These are phyloP conservation scores for Carex arenaria DNA, from an alignment of 202 grass and related monocot species.

Conservation along the genomic window DNA sequence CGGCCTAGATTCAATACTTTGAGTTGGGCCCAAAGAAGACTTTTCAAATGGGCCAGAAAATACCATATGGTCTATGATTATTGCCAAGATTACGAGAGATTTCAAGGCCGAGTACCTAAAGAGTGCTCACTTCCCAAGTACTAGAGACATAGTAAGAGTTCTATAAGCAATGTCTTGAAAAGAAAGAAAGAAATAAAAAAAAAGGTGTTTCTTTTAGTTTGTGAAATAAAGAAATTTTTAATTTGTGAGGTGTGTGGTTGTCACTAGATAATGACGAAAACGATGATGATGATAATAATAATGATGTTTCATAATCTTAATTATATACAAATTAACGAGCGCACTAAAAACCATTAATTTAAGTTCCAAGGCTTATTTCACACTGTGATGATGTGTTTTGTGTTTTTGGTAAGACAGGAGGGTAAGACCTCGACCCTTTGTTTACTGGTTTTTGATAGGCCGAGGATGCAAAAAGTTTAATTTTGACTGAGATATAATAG, in stretches of 20 bases:
- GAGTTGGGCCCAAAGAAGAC: slow-evolving; percentile 31
- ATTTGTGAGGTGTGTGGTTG: neutral
- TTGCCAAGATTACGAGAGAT: slow-evolving; percentile 2
- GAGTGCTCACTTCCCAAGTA: neutral
- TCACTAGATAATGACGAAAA: neutral
- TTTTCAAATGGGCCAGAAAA: slow-evolving; percentile 32
- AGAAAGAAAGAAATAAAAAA: neutral
- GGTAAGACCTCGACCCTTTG: too few relatives aligned
- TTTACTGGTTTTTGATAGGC: too few relatives aligned
- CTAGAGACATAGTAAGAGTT: neutral
- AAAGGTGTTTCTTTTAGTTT: neutral
- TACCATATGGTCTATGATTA: slow-evolving; percentile 38
- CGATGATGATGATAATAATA: neutral
- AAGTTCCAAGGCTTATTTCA: too few relatives aligned
- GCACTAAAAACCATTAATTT: too few relatives aligned
- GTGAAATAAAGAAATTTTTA: neutral
- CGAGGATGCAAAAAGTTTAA: too few relatives aligned
- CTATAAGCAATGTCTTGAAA: neutral
- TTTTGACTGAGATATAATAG: too few relatives aligned
- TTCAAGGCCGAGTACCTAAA: neutral
- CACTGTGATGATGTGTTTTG: too few relatives aligned
- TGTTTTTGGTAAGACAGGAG: too few relatives aligned
- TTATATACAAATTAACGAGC: neutral
- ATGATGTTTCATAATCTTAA: neutral
- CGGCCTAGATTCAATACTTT: slow-evolving; percentile 9